Conservation (phyloP, 208 protist genomes). For the Trichomonas gallinae region DNA sequence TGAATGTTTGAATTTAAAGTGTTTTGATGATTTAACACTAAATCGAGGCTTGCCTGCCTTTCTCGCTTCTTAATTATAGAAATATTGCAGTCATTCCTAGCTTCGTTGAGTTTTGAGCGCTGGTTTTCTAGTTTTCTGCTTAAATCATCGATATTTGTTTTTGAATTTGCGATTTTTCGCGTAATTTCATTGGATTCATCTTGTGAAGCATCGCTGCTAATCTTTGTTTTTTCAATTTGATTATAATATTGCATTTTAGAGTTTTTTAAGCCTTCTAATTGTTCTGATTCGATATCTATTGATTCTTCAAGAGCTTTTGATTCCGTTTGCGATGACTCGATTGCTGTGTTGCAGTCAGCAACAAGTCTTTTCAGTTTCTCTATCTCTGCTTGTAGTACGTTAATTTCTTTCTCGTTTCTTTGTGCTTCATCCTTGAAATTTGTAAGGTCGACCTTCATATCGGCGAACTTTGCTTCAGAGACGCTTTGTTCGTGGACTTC, state of each 20-base stretch:
- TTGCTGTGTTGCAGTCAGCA: neutral
- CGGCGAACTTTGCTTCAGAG: neutral
- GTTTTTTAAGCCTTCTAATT: neutral
- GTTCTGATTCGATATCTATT: neutral
- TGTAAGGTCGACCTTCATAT: neutral
- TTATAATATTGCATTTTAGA: neutral
- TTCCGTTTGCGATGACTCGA: neutral
- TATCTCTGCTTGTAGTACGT: neutral
- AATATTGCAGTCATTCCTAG: neutral
- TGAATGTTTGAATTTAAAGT: no score
- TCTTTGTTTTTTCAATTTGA: neutral
- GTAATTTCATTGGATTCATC: neutral
- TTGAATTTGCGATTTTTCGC: neutral
- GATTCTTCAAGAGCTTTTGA: neutral
- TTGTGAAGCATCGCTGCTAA: neutral
- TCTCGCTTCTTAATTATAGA: neutral
- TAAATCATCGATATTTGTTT: neutral
- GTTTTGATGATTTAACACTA: neutral
- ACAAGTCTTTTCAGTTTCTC: neutral
- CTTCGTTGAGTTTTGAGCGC: neutral
- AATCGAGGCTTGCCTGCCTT: neutral
- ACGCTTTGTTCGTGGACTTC: slow-evolving; percentile 60
- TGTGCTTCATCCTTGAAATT: neutral
- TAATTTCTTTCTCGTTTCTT: neutral
- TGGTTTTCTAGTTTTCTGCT: neutral